phyloP scores from a whole-genome alignment of 2,329 filamentous ascomycete species.

The Sarocladiaceae sp. region DNA sequence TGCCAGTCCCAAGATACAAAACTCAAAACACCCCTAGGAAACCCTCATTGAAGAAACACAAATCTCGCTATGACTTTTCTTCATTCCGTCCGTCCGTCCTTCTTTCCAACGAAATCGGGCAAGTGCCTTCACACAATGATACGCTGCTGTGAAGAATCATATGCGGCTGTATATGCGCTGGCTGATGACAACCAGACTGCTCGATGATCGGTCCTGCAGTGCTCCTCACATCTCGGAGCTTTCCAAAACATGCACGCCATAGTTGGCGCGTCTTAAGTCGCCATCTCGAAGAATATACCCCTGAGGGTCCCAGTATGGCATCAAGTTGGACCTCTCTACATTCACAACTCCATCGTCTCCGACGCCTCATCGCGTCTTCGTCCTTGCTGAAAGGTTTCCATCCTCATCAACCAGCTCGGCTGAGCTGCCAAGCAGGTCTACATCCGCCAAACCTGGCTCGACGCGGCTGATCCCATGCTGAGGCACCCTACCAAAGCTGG shows the following conservation, averaged over 20 bases:
- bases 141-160: not conserved
- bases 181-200: too few species aligned
- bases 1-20: too few species aligned
- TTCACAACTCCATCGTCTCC: not conserved
- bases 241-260: too few species aligned
- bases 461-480: conserved; percentile 51
- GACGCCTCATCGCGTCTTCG: not conserved
- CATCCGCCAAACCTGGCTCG: conserved; percentile 37
- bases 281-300: too few species aligned
- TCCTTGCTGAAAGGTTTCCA: conserved; percentile 5
- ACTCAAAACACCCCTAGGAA: not conserved
- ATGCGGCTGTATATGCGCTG: too few species aligned
- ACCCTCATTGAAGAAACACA: too few species aligned
- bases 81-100: not conserved
- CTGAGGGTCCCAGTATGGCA: too few species aligned
- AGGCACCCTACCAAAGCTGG: conserved; percentile 50
- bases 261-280: too few species aligned
- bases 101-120: not conserved
- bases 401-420: conserved; percentile 50
- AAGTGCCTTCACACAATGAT: not conserved
- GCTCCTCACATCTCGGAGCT: too few species aligned
- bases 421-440: conserved; percentile 44
- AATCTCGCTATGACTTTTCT: conserved; percentile 1
- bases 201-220: too few species aligned
- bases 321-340: too few species aligned